phyloP scores from a whole-genome alignment of 805 yeast genomes.

The Teunomyces lycoperdinae region DNA sequence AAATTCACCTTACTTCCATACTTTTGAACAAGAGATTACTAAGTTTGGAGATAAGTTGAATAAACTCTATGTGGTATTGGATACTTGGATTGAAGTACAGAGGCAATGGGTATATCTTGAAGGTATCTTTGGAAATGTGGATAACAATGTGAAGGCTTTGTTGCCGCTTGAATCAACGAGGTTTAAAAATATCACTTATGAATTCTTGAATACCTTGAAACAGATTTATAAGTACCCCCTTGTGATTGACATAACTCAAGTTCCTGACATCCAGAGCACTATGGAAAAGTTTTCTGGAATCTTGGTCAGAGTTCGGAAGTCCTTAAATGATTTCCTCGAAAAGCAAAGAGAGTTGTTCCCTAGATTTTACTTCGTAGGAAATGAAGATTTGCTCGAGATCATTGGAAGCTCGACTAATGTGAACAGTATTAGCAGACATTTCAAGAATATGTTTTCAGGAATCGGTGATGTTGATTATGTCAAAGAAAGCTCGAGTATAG shows the following conservation, averaged over 20 bases:
- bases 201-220: conserved; percentile 52
- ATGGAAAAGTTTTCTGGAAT: conserved; percentile 55
- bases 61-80: conserved; percentile 49
- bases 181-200: conserved; percentile 61
- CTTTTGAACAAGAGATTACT: conserved; percentile 57
- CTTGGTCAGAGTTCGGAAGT: conserved; percentile 55
- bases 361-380: conserved; percentile 83
- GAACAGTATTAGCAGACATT: conserved; percentile 50
- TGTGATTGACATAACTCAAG: conserved; percentile 53
- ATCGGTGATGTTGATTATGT: conserved; percentile 43
- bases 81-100: conserved; percentile 80
- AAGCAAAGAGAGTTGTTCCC: conserved; percentile 75
- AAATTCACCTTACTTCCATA: conserved; percentile 57
- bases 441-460: conserved; percentile 73
- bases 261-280: conserved; percentile 45
- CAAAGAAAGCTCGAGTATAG: conserved; percentile 29
- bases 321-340: conserved; percentile 77
- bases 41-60: conserved; percentile 58
- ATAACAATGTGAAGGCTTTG: conserved; percentile 55
- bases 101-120: conserved; percentile 84
- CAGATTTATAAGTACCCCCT: conserved; percentile 46
- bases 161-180: conserved; percentile 70
- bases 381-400: conserved; percentile 82
- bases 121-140: conserved; percentile 63
- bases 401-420: conserved; percentile 62